Evolutionary conservation across 768 basidiomycete species (phyloP).

Genomic region (Gymnopilus junonius): DNA sequence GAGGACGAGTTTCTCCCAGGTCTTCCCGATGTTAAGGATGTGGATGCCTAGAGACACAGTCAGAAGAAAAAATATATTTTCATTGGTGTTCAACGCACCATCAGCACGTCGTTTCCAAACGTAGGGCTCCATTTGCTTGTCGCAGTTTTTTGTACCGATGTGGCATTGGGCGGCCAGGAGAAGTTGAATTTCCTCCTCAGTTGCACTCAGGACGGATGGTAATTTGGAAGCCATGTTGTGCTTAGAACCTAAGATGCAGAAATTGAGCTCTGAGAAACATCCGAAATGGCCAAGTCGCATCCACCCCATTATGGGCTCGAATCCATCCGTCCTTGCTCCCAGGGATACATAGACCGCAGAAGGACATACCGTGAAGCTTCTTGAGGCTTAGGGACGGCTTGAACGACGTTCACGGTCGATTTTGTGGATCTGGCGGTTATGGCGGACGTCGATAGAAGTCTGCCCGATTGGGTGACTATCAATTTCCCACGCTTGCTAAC

Average conservation of each 20-base stretch:
- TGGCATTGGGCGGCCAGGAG: slow-evolving; percentile 95
- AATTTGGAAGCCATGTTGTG: slow-evolving; percentile 82
- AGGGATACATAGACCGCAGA: slow-evolving; percentile 16
- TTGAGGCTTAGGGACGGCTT: slow-evolving; percentile 44
- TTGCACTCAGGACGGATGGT: slow-evolving; percentile 90
- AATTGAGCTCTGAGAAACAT: slow-evolving; percentile 37
- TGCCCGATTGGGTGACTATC: slow-evolving; percentile 29
- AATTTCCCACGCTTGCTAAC: slow-evolving; percentile 39
- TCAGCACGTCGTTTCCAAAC: slow-evolving; percentile 97
- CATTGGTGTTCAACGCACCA: slow-evolving; percentile 58
- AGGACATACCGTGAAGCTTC: slow-evolving; percentile 51
- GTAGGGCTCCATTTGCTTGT: slow-evolving; percentile 98
- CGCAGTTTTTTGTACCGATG: slow-evolving; percentile 98
- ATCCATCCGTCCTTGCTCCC: slow-evolving; percentile 36
- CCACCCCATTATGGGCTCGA: slow-evolving; percentile 43
- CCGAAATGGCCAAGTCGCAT: slow-evolving; percentile 38
- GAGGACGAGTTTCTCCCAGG: slow-evolving; percentile 99
- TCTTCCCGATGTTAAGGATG: slow-evolving; percentile 98
- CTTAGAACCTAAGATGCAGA: slow-evolving; percentile 35
- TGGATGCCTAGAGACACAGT: slow-evolving; percentile 74
- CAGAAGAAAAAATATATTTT: slow-evolving; percentile 16
- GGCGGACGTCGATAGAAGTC: slow-evolving; percentile 35
- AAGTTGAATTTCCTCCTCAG: slow-evolving; percentile 97
- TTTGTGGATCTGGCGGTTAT: slow-evolving; percentile 41
- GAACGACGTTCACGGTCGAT: slow-evolving; percentile 49